Evolutionary conservation across 495 filamentous ascomycete genomes (phyloP).

Genomic region (Xanthoparmelia taractica): DNA sequence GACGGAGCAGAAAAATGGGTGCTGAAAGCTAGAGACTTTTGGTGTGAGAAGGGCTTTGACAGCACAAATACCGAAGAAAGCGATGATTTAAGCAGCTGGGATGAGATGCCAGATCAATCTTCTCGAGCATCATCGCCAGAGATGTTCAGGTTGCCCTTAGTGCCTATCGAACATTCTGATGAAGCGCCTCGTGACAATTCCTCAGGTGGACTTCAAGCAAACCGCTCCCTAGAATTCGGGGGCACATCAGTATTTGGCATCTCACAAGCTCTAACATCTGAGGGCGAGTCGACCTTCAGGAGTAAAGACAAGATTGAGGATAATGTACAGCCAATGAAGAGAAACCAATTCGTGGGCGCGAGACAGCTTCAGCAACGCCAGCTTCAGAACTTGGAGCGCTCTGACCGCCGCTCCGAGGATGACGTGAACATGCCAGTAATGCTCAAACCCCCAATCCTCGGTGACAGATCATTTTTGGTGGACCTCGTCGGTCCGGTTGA

Average conservation of each 20-base stretch:
- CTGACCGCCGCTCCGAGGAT: neutral
- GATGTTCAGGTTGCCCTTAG: too few species aligned
- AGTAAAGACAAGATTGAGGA: neutral
- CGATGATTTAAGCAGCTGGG: too few species aligned
- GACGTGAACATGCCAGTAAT: too few species aligned
- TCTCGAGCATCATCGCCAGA: neutral
- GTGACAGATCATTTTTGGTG: too few species aligned
- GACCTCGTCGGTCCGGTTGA: neutral
- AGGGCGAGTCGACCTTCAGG: too few species aligned
- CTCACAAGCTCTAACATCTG: too few species aligned
- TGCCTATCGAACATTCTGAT: too few species aligned
- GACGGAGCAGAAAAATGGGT: conserved; percentile 6
- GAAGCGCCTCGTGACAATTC: too few species aligned
- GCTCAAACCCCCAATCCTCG: neutral
- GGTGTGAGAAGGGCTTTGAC: conserved; percentile 16
- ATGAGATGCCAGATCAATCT: neutral
- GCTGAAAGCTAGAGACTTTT: conserved; percentile 13
- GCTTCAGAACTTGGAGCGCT: neutral
- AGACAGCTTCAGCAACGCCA: neutral
- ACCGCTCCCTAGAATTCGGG: too few species aligned
- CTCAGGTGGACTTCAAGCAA: too few species aligned
- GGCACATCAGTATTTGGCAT: too few species aligned
- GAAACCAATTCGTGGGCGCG: neutral
- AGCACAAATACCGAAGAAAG: conserved; percentile 11
- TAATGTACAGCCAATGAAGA: neutral